Percentiles rank a stretch among this genome's conserved stretches.
Evolutionary conservation across 495 filamentous ascomycete species (phyloP).

Genomic region (Monascus purpureus): DNA sequence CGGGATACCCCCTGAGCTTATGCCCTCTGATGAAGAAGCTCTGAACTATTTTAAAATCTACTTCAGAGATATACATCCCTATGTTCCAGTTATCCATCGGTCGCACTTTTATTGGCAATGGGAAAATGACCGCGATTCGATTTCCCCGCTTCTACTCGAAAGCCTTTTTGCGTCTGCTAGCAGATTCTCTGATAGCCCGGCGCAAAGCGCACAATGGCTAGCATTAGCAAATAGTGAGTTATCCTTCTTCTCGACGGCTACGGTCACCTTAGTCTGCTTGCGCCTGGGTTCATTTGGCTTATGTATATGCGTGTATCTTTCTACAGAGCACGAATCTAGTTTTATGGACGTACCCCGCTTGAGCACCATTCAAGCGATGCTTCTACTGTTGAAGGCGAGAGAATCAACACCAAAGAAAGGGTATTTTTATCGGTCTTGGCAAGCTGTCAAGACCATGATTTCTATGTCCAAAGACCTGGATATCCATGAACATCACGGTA

Average conservation of each 20-base stretch:
- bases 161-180: conserved; percentile 92
- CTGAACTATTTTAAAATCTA: conserved; percentile 85
- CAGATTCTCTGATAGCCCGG: conserved; percentile 65
- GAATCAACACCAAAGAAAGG: conserved; percentile 85
- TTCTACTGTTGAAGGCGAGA: conserved; percentile 81
- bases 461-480: conserved; percentile 90
- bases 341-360: conserved; percentile 91
- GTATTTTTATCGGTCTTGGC: conserved; percentile 97
- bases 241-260: background rate
- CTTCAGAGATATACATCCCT: conserved; percentile 86
- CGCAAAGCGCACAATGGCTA: conserved; percentile 85
- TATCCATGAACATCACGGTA: conserved; percentile 71
- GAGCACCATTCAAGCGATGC: conserved; percentile 84
- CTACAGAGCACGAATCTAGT: conserved; percentile 74
- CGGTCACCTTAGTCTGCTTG: background rate
- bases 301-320: conserved; percentile 11
- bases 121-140: conserved; percentile 68
- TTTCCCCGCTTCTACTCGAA: conserved; percentile 85
- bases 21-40: conserved; percentile 77
- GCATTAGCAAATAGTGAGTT: conserved; percentile 77
- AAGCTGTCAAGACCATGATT: conserved; percentile 83
- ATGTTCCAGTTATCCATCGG: conserved; percentile 86
- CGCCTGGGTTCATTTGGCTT: background rate
- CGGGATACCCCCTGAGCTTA: conserved; percentile 83
- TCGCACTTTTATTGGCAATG: conserved; percentile 81